Conservation (phyloP, 805 yeast species). For the Starmera quercuum region DNA sequence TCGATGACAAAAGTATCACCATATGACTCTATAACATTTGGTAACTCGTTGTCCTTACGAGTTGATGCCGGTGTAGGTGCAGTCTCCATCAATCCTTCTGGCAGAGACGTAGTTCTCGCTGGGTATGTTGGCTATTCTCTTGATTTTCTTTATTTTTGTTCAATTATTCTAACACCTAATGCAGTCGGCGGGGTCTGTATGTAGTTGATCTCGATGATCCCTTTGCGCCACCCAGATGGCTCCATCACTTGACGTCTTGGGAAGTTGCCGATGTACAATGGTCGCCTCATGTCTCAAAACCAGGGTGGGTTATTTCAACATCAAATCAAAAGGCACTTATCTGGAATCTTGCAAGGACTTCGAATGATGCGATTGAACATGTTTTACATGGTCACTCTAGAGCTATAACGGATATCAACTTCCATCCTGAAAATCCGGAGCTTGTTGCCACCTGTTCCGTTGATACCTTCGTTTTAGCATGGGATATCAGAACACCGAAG, state of each 20-base stretch:
- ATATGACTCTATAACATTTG: conserved; percentile 55
- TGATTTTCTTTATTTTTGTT: background rate
- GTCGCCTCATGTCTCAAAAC: conserved; percentile 85
- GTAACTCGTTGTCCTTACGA: conserved; percentile 70
- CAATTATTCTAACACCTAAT: background rate
- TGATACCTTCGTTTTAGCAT: conserved; percentile 76
- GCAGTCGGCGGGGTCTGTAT: conserved; percentile 64
- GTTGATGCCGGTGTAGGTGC: conserved; percentile 93
- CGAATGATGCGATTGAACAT: conserved; percentile 72
- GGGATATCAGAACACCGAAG: conserved; percentile 85
- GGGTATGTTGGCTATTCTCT: conserved; percentile 31
- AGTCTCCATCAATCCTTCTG: conserved; percentile 81
- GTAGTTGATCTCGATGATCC: conserved; percentile 95
- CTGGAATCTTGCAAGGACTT: conserved; percentile 77
- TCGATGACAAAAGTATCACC: conserved; percentile 12
- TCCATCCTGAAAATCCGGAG: conserved; percentile 83
- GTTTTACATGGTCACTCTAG: conserved; percentile 85
- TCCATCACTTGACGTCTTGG: conserved; percentile 90
- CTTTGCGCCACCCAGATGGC: conserved; percentile 88
- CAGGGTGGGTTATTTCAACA: conserved; percentile 88
- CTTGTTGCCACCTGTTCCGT: conserved; percentile 87
- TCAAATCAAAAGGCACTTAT: conserved; percentile 92
- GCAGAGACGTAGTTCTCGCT: conserved; percentile 90
- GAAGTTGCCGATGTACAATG: conserved; percentile 99
- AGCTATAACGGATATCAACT: conserved; percentile 93